Percentiles rank a stretch among this genome's conserved stretches.
Evolutionary conservation across 192 early-diverging fungal species (phyloP).

Genomic region (Cetraspora pellucida): DNA sequence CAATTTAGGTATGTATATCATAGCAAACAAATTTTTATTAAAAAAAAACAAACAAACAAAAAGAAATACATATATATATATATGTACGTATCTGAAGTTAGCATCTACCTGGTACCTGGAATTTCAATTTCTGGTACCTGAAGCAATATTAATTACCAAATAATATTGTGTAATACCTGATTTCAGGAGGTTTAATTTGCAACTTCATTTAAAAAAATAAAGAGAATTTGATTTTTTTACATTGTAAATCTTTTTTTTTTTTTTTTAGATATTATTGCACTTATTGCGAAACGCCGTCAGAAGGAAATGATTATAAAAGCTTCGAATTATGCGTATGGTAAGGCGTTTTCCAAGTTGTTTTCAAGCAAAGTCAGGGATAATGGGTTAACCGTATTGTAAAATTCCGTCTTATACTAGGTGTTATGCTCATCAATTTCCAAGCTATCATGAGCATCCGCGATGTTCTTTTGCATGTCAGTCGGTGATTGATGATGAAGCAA

Average conservation of each 20-base stretch:
- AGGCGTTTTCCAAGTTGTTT: conserved; percentile 2
- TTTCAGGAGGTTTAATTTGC: no score
- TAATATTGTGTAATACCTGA: no score
- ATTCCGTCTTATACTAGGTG: conserved; percentile 51
- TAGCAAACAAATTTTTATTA: neutral
- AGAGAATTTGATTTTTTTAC: no score
- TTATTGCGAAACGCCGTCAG: conserved; percentile 73
- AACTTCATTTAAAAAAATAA: no score
- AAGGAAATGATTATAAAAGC: conserved; percentile 66
- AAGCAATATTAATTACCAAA: no score
- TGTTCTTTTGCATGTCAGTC: conserved; percentile 77
- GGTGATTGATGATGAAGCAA: conserved; percentile 63
- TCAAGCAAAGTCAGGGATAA: conserved; percentile 23
- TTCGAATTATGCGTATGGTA: conserved; percentile 72
- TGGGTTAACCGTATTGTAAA: neutral
- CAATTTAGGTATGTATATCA: conserved; percentile 64
- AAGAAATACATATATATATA: neutral
- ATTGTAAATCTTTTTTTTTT: neutral
- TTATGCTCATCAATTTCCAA: conserved; percentile 69
- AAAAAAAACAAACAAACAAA: no score
- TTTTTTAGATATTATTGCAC: conserved; percentile 68
- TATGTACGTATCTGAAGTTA: no score
- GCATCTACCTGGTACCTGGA: no score
- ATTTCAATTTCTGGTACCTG: neutral
- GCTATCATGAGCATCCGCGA: conserved; percentile 74